Conservation (phyloP, 108 stramenopile genomes). For the Stephanodiscus minutulus region DNA sequence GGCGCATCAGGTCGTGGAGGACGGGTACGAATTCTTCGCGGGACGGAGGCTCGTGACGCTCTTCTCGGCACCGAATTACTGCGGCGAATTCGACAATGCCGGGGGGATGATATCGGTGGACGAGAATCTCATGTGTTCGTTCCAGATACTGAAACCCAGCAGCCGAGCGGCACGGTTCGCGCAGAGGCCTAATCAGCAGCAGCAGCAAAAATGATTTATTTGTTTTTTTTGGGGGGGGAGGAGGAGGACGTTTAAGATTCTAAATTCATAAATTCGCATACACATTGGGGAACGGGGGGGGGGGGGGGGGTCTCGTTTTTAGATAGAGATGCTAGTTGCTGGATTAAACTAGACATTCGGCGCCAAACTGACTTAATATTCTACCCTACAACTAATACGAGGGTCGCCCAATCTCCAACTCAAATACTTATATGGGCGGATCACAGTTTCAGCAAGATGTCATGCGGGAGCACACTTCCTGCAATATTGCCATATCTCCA, state of each 20-base stretch:
- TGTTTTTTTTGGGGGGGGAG: background rate
- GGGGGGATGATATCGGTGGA: constrained; percentile 83
- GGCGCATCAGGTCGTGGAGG: constrained; percentile 97
- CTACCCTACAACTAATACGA: no score
- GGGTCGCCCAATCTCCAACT: no score
- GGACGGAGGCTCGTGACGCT: constrained; percentile 85
- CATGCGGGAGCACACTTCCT: background rate
- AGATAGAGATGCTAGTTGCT: background rate
- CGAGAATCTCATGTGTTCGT: constrained; percentile 76
- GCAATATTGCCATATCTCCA: no score
- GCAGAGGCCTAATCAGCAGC: constrained; percentile 46
- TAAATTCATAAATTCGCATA: background rate
- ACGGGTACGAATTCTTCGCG: constrained; percentile 94
- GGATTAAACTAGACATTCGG: background rate
- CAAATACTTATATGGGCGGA: no score
- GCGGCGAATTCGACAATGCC: constrained; percentile 87
- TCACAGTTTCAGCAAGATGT: background rate
- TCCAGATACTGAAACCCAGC: constrained; percentile 64
- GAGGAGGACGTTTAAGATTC: background rate
- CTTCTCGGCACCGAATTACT: constrained; percentile 84
- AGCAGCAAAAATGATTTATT: background rate
- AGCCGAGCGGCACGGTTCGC: constrained; percentile 51
- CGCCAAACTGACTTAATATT: no score
- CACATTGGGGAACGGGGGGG: background rate
- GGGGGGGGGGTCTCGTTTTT: background rate